These are phyloP conservation scores for Colletotrichum tropicicola DNA, from an alignment of 2,329 filamentous ascomycete genomes.

Conservation along the genomic window DNA sequence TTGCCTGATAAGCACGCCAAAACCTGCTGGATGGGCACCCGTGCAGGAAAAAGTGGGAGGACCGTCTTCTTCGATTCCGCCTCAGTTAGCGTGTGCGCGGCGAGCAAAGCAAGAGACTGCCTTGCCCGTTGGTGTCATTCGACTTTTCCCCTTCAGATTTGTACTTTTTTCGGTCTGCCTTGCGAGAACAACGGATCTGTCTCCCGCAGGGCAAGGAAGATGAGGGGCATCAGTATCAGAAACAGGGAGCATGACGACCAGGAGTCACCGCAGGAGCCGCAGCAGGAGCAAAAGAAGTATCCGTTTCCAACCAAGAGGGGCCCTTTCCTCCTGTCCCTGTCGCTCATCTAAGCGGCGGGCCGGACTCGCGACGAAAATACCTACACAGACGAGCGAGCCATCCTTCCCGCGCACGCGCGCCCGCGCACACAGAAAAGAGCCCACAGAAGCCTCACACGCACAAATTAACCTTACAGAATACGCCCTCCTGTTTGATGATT, in stretches of 20 bases:
- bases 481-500: neutral
- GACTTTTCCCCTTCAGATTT: neutral
- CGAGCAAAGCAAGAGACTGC: no score
- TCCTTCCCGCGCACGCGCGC: neutral
- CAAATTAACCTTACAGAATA: conserved; percentile 20
- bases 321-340: conserved; percentile 19
- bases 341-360: conserved; percentile 19
- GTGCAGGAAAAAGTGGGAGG: conserved; percentile 31
- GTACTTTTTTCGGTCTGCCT: neutral
- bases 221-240: neutral
- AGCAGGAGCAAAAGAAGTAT: neutral
- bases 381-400: neutral
- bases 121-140: neutral
- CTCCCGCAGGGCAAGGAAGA: neutral
- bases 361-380: conserved; percentile 1
- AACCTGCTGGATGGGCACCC: conserved; percentile 29
- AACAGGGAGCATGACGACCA: neutral
- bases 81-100: no score
- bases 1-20: conserved; percentile 28
- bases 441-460: neutral
- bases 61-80: no score
- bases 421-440: conserved; percentile 7
- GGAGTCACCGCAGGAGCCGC: neutral
- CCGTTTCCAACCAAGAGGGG: neutral
- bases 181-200: neutral